Evolutionary conservation across 306 rosid genomes (phyloP).

Genomic region (Trifolium fragiferum): DNA sequence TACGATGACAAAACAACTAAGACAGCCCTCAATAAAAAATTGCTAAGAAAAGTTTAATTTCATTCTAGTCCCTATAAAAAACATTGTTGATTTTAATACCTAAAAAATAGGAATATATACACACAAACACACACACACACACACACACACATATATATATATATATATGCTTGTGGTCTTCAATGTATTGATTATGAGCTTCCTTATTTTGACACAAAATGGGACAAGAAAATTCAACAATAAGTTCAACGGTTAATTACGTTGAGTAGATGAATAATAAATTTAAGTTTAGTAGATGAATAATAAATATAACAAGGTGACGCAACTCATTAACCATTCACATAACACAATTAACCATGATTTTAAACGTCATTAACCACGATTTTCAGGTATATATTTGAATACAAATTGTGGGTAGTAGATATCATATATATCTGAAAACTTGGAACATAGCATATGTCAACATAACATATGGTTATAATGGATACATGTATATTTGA

Average conservation of each 20-base stretch:
- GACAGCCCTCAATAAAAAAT: constrained; percentile 5
- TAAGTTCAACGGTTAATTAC: not conserved
- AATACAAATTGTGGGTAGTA: not conserved
- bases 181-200: not conserved
- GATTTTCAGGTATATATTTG: constrained; percentile 5
- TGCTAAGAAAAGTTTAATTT: not conserved
- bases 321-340: not conserved
- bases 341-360: not conserved
- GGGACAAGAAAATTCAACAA: not conserved
- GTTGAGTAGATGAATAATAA: not conserved
- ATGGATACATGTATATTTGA: not conserved
- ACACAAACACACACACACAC: no score
- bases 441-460: not conserved
- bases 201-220: not conserved
- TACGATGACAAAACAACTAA: not conserved
- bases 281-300: not conserved
- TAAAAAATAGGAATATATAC: no score
- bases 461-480: not conserved
- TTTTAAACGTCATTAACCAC: not conserved
- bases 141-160: not conserved
- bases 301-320: not conserved
- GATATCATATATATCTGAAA: not conserved
- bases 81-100: not conserved
- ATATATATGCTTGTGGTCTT: not conserved
- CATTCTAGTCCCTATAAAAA: not conserved